Evolutionary conservation across 2,329 filamentous ascomycete species (phyloP), one percentile per base, ranked within the genome.

Genomic region (Calonectria pteridis): DNA sequence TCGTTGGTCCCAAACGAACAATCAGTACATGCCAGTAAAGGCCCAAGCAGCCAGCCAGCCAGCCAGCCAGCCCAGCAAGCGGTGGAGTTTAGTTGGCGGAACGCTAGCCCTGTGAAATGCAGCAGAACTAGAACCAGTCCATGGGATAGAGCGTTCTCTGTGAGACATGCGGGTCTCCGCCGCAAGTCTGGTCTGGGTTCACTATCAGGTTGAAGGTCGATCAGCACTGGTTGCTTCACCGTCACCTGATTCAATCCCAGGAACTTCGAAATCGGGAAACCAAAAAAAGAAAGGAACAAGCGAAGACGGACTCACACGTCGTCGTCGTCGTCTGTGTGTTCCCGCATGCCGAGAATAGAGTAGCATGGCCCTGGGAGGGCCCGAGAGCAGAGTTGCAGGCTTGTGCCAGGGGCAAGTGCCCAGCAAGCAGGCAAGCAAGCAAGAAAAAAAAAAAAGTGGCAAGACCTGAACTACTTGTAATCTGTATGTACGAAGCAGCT

Each of bases 161-260:
- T 77, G 73, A 78, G 77, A 79, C 71, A 71, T 77, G 50, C 65
- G 50, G 46, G 67, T 65, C 71, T 72, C 73, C 73, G 71, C 72
- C 53, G 55, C 37, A 51, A 51, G 50, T 33, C 40, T 43, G 18
- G 40, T 35, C 72, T 43, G 67, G 67, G 70, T 72, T 78, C 74
- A 31, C 28, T 69, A 50, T 26, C 62, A 63, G 67, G 58, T 33
- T 67, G 64, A 66, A 70, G 53, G 68, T 33, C 37, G 46, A 59
- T 59, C 55, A 59, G 20, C 20, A 37, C 35, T 59, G 55, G 55
- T 16, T 49, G 51, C 66, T 53, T 68, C 66, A 31, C 66, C 16
- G 51, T 68, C 51, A 51, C 66, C 51, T 43, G 40, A 43, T 43
- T 59, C 33, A 59, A n/a, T n/a, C 28, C 33, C 55, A 37, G 55